phyloP scores from a whole-genome alignment of 179 eudicot genomes.

The Sideroxylon spinosum region DNA sequence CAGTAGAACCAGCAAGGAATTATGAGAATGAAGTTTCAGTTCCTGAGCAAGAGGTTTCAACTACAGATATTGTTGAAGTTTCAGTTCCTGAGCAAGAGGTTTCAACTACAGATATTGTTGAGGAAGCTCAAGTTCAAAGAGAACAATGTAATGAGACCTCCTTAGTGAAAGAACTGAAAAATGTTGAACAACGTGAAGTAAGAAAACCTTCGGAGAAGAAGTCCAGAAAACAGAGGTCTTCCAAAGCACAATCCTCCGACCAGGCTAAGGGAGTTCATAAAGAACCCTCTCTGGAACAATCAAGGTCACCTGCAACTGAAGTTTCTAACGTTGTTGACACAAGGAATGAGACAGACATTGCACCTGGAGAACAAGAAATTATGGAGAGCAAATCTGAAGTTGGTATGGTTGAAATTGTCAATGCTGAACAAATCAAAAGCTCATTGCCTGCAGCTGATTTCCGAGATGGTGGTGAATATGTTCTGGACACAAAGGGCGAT shows the following conservation, averaged over 20 bases:
- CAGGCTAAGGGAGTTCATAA: conserved; percentile 46
- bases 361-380: conserved; percentile 19
- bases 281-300: conserved; percentile 31
- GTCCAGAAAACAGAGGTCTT: conserved; percentile 69
- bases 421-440: conserved; percentile 24
- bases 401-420: conserved; percentile 15
- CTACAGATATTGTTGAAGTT: too few relatives aligned
- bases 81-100: conserved; percentile 16
- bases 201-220: conserved; percentile 77
- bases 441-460: conserved; percentile 8
- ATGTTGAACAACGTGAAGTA: conserved; percentile 45
- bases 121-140: conserved; percentile 31
- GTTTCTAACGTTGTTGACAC: conserved; percentile 20
- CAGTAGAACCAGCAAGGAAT: conserved; percentile 21
- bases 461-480: conserved; percentile 24
- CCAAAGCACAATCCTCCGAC: conserved; percentile 67
- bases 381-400: conserved; percentile 21
- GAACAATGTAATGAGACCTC: conserved; percentile 25
- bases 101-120: conserved; percentile 12
- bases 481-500: conserved; percentile 31
- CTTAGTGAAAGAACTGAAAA: conserved; percentile 41
- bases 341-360: conserved; percentile 27
- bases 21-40: conserved; percentile 19
- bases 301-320: conserved; percentile 42
- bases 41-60: conserved; percentile 21